Percentiles rank a stretch among this genome's conserved stretches.
phyloP scores from a whole-genome alignment of 108 stramenopile genomes.

The Nitzschia sp. region DNA sequence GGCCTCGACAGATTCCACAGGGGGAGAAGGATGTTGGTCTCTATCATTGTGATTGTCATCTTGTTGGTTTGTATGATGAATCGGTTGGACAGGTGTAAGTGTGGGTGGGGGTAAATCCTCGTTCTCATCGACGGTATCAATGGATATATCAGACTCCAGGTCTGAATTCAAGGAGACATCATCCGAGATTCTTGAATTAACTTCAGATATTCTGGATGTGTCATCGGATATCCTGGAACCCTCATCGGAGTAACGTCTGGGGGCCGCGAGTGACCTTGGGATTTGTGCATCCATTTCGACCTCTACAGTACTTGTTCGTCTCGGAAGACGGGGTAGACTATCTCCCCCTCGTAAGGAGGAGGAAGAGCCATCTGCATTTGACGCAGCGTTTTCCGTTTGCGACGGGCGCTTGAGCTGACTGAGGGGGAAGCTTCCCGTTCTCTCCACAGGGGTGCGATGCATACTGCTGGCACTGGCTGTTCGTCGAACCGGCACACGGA shows the following conservation, averaged over 20 bases:
- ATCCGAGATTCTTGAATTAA: slow-evolving; percentile 3
- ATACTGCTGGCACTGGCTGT: not conserved
- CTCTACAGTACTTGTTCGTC: slow-evolving; percentile 14
- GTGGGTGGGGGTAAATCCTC: not conserved
- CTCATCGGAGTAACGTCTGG: slow-evolving; percentile 1
- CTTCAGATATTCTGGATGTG: slow-evolving; percentile 8
- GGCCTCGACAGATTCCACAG: too few species aligned
- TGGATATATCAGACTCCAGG: slow-evolving; percentile 18
- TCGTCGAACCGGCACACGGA: not conserved
- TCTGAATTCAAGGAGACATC: slow-evolving; percentile 14
- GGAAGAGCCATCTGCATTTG: slow-evolving; percentile 14
- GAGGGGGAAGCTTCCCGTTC: slow-evolving; percentile 8
- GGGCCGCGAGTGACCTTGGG: not conserved
- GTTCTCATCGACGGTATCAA: slow-evolving; percentile 17
- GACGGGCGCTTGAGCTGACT: not conserved
- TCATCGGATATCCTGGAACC: slow-evolving; percentile 7
- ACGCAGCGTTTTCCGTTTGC: not conserved
- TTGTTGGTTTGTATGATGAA: too few species aligned
- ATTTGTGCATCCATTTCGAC: not conserved
- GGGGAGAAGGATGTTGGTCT: too few species aligned
- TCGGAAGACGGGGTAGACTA: slow-evolving; percentile 20
- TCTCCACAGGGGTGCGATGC: not conserved
- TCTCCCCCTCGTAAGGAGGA: slow-evolving; percentile 19
- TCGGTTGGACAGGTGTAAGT: too few species aligned
- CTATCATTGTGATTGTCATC: too few species aligned